A percentile compares a stretch with the other conserved stretches of the same genome.
Conservation (phyloP, 2,329 filamentous ascomycete species). For the Botrytis galanthina region DNA sequence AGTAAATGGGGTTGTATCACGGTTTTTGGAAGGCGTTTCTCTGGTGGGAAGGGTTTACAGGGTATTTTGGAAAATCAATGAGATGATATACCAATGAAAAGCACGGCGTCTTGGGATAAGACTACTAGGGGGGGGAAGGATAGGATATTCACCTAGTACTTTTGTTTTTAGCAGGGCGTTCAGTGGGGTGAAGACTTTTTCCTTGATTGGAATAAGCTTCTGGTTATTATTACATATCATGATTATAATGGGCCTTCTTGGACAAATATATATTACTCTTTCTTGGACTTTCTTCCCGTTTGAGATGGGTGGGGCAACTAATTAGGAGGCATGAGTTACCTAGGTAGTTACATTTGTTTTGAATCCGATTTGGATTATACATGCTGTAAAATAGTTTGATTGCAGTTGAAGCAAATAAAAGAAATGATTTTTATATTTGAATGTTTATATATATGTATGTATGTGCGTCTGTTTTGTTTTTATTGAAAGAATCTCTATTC, state of each 20-base stretch:
- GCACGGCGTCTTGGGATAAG: slow-evolving; percentile 24
- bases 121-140: slow-evolving; percentile 12
- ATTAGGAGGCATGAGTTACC: background rate
- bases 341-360: background rate
- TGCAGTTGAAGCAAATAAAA: background rate
- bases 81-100: slow-evolving; percentile 28
- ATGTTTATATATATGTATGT: background rate
- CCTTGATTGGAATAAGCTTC: background rate
- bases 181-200: background rate
- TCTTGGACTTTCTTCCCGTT: background rate
- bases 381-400: background rate
- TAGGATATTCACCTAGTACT: slow-evolving; percentile 8
- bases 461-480: background rate
- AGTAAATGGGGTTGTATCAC: slow-evolving; percentile 13
- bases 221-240: background rate
- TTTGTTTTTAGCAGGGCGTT: slow-evolving; percentile 20
- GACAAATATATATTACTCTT: slow-evolving; percentile 1
- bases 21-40: slow-evolving; percentile 25
- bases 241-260: slow-evolving; percentile 4
- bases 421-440: background rate
- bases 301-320: background rate
- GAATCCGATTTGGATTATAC: background rate
- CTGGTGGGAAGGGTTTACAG: slow-evolving; percentile 21
- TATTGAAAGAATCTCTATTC: background rate
- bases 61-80: slow-evolving; percentile 6